phyloP scores from a whole-genome alignment of 495 filamentous ascomycete species.

The Extremus antarcticus region DNA sequence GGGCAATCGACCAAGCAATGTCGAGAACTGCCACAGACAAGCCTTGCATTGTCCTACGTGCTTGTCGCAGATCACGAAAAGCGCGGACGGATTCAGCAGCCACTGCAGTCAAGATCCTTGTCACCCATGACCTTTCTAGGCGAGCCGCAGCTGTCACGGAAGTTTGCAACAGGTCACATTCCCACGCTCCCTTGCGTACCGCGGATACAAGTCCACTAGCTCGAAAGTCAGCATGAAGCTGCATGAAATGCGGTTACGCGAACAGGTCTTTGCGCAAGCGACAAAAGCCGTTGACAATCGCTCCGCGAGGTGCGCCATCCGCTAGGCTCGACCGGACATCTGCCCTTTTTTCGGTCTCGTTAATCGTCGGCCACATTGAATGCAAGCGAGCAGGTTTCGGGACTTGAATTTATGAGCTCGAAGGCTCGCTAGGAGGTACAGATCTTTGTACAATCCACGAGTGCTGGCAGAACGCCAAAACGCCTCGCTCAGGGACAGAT shows the following conservation, averaged over 20 bases:
- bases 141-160: slow-evolving; percentile 3
- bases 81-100: background rate
- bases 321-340: no score
- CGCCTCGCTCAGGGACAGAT: background rate
- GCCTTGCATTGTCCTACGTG: background rate
- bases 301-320: no score
- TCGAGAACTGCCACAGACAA: background rate
- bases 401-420: no score
- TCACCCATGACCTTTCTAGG: background rate
- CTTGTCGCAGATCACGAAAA: background rate
- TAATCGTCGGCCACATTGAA: no score
- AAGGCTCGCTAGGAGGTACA: no score
- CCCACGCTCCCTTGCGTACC: background rate
- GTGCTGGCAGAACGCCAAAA: no score
- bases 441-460: no score
- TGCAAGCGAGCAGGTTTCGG: no score
- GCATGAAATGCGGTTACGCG: background rate
- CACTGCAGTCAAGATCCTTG: background rate
- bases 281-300: no score
- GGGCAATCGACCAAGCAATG: background rate
- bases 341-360: no score
- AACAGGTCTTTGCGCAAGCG: no score
- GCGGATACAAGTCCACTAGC: background rate
- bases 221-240: background rate
- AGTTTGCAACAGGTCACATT: no score